These are phyloP conservation scores for Microdochium bolleyi DNA, from an alignment of 2,329 filamentous ascomycete species.

Conservation along the genomic window DNA sequence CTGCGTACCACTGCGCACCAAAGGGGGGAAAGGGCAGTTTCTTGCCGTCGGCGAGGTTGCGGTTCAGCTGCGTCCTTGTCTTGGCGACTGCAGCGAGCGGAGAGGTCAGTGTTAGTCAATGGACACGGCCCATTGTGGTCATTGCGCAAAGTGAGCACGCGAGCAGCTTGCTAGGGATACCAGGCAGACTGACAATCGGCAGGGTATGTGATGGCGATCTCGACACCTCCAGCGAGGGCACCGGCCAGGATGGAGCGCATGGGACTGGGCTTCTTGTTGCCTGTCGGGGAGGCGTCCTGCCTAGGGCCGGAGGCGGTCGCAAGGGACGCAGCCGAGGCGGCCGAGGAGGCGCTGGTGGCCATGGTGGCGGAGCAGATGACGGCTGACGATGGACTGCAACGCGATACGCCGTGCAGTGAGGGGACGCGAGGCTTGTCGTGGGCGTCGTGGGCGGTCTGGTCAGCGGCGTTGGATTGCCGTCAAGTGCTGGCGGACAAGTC, in stretches of 20 bases:
- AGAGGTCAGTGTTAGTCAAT: neutral
- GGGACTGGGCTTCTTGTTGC: conserved; percentile 58
- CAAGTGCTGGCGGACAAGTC: neutral
- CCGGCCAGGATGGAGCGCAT: conserved; percentile 88
- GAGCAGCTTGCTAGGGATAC: neutral
- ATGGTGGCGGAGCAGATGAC: neutral
- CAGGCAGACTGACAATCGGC: conserved; percentile 64
- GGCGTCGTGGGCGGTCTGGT: no score
- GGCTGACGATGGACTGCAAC: neutral
- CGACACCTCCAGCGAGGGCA: conserved; percentile 85
- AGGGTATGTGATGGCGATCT: conserved; percentile 92
- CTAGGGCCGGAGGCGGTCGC: neutral
- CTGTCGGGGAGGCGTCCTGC: conserved; percentile 5
- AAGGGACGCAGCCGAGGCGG: neutral
- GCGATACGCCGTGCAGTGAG: neutral
- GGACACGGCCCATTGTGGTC: conserved; percentile 2
- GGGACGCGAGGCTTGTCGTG: neutral
- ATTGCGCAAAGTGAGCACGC: neutral
- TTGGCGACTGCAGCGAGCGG: conserved; percentile 63
- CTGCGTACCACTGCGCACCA: conserved; percentile 91
- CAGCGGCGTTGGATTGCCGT: neutral
- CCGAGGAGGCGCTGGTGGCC: neutral
- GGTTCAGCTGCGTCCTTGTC: conserved; percentile 89
- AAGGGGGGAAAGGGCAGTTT: conserved; percentile 95
- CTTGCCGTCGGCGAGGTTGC: conserved; percentile 67